Base-by-base conservation (phyloP, 2,329 filamentous ascomycete genomes). In the Aspergillus neotritici region DNA sequence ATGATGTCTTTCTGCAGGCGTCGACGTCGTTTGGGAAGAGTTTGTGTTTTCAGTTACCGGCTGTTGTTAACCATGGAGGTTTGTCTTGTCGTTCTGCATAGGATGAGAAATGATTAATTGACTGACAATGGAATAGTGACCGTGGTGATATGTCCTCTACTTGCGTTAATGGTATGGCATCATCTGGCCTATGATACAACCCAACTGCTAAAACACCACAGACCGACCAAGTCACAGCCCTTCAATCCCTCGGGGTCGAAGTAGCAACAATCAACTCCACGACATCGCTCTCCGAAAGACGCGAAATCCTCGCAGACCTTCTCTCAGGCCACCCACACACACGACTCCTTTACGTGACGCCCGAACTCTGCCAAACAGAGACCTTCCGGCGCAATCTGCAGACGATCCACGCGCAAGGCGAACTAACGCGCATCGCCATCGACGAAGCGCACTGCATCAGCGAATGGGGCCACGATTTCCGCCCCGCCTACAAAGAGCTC, bases 371-470 rank as follows among this genome's bases (percentile, higher is more conserved):
- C 64, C 80, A 84, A 29, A 78, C 80, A 4, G 79, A 88, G 48
- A 75, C 77, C 44, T 96, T 97, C 65, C 84, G 90, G 31, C 78
- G 82, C 47, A 79, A 83, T 37, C 71, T 96, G 7, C 76, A 78
- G 47, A 71, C 85, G 4, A 83, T 96, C 11, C 73, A 96, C 60
- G 72, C 80, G 46, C 89, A 96, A 63, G 79, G 79, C 44, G 87
- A 96, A 66, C 78, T 97, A n/a, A 84, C 85, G 8, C 81, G 91
- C 11, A 80, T 97, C 50, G 91, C 86, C 37, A 83, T 97, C 44
- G 91, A 97, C 60, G 91, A 97, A 69, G 91, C 91, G 2, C 91
- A 97, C 65, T 97, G 91, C 64, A 94, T 97, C 54, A 94, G 87
- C 16, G 90, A 96, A 81, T 96, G 91, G 91, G 91, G 91, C 2